Base-by-base conservation (phyloP, 495 filamentous ascomycete species). In the Glonium stellatum region DNA sequence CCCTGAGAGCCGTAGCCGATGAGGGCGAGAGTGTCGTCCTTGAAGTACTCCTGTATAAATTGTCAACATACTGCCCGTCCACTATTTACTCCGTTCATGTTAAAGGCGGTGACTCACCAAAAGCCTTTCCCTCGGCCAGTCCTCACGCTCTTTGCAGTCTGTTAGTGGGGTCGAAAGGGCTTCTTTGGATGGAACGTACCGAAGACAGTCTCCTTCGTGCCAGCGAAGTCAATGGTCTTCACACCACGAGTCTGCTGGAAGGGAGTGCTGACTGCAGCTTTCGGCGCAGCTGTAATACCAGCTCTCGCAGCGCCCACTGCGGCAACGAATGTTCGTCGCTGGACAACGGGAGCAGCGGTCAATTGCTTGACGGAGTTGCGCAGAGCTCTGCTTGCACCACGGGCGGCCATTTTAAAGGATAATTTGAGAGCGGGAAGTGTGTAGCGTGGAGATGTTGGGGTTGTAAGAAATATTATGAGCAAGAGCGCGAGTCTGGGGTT, bases 1-100 rank as follows among this genome's bases (percentile, higher is more conserved):
- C 93, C 87, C 80, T 98, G 93, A 66, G 95, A 97, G 69, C 93
- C 93, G 80, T 98, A 98, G 73, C 93, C 93, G 76, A 98, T 98
- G 69, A 98, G 87, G 62, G 95, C 93, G 70, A 98, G 89, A 71
- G 92, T 97, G 73, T 98, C 93, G 79, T 97, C 85, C 85, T 97
- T 97, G 88, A 98, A 97, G 84, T 89, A 98, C 50, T 96, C 89
- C 87, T 96, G 41, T 1, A 22, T 34, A 22, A 21, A 41, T 65
- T 49, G 54, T 72, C 39, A 69, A 64, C 53, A 34, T 12, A 49
- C 3, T 44, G 19, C n/a, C 23, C 44, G 6, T n/a, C 18, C 36
- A 1, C 39, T 27, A 53, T 57, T 23, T 22, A 55, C 0, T 31
- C 34, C 41, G 61, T 48, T 47, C 51, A 19, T 54, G 61, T 57